phyloP scores from a whole-genome alignment of 176 grass and related monocot species.

The Aegilops longissima region DNA sequence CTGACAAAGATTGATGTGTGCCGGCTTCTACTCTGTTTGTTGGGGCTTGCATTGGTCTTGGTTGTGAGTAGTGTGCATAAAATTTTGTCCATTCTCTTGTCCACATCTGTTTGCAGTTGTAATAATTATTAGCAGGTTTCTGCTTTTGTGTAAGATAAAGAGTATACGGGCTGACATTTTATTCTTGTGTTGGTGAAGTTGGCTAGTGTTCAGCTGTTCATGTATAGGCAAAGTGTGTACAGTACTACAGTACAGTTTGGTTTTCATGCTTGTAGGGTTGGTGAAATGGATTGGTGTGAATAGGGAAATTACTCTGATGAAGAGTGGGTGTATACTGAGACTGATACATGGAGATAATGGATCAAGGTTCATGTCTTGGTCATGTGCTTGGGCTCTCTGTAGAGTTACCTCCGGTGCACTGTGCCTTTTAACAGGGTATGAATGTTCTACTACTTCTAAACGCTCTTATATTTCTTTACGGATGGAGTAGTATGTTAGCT shows the following conservation, averaged over 20 bases:
- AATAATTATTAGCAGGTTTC: not conserved
- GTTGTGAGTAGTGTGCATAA: constrained; percentile 34
- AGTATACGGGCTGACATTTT: not conserved
- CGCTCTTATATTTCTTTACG: too few relatives aligned
- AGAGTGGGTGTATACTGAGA: not conserved
- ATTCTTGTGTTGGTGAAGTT: not conserved
- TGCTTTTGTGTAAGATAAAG: not conserved
- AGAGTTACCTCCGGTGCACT: not conserved
- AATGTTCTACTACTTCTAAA: too few relatives aligned
- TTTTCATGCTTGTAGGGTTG: not conserved
- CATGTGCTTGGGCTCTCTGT: not conserved
- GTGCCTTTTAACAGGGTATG: too few relatives aligned
- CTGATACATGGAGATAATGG: not conserved
- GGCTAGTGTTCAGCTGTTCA: not conserved
- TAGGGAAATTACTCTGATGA: not conserved
- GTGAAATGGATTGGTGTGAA: not conserved
- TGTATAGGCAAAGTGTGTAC: not conserved
- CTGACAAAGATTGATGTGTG: constrained; percentile 15
- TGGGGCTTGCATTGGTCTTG: not conserved
- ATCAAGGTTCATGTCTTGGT: not conserved
- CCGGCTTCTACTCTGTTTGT: not conserved
- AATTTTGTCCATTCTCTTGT: constrained; percentile 30
- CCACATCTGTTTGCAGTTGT: not conserved
- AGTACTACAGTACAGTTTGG: not conserved
- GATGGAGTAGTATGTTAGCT: too few relatives aligned